Conservation (phyloP, 192 early-diverging fungal species). For the Backusella sp. region DNA sequence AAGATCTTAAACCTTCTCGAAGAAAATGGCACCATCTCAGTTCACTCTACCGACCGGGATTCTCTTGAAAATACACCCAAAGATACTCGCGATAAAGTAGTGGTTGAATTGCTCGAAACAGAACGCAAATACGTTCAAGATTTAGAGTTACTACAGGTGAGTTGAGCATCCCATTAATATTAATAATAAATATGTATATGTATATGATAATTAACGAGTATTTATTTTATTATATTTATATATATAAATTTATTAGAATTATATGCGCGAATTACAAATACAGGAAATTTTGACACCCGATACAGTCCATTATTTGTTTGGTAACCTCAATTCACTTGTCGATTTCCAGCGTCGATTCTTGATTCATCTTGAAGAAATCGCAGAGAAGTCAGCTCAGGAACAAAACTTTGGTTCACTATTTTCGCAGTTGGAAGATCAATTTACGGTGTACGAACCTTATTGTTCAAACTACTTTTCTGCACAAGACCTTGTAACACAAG, state of each 20-base stretch:
- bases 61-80: slow-evolving; percentile 62
- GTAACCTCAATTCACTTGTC: slow-evolving; percentile 87
- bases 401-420: slow-evolving; percentile 91
- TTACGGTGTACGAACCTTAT: slow-evolving; percentile 88
- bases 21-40: slow-evolving; percentile 51
- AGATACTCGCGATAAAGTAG: slow-evolving; percentile 85
- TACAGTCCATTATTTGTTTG: slow-evolving; percentile 81
- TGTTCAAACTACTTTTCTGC: slow-evolving; percentile 89
- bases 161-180: not conserved
- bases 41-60: slow-evolving; percentile 34
- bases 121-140: slow-evolving; percentile 91
- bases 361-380: slow-evolving; percentile 83
- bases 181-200: not conserved
- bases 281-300: slow-evolving; percentile 79
- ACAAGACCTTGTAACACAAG: slow-evolving; percentile 65
- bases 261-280: slow-evolving; percentile 68
- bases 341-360: slow-evolving; percentile 97
- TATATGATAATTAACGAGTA: not conserved
- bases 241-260: slow-evolving; percentile 48
- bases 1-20: slow-evolving; percentile 79
- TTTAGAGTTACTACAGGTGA: slow-evolving; percentile 75
- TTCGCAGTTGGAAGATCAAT: slow-evolving; percentile 75
- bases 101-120: slow-evolving; percentile 90
- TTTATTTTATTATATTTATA: slow-evolving; percentile 6
- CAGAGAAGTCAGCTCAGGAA: slow-evolving; percentile 66